These are phyloP conservation scores for Verticillium zaregamsianum DNA, from an alignment of 2,329 filamentous ascomycete species.

Conservation along the genomic window DNA sequence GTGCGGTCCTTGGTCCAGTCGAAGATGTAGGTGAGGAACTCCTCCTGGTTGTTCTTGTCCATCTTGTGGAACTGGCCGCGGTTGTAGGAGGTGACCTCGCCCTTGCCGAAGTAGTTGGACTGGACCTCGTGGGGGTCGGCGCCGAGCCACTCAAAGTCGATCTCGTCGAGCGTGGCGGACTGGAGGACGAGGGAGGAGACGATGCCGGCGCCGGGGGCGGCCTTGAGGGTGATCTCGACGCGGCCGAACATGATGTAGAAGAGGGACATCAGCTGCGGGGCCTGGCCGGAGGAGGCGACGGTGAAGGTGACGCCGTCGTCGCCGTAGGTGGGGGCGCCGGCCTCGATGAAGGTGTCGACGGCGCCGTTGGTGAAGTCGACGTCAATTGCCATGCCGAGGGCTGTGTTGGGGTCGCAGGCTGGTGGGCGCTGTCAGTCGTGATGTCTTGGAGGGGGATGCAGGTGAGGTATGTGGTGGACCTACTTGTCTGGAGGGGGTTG, in stretches of 20 bases:
- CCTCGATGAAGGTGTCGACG: slow-evolving; percentile 74
- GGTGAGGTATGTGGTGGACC: not conserved
- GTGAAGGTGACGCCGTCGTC: slow-evolving; percentile 77
- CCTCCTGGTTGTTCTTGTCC: slow-evolving; percentile 63
- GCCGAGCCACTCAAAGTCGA: slow-evolving; percentile 96
- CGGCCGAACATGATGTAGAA: slow-evolving; percentile 99
- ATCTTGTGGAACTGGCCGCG: slow-evolving; percentile 74
- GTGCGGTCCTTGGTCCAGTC: slow-evolving; percentile 88
- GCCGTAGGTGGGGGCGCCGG: slow-evolving; percentile 68
- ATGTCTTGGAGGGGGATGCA: not conserved
- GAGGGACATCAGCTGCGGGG: slow-evolving; percentile 79
- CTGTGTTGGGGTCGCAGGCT: slow-evolving; percentile 71
- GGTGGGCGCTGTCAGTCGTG: slow-evolving; percentile 21
- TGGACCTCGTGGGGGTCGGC: slow-evolving; percentile 75
- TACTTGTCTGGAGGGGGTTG: slow-evolving; percentile 32
- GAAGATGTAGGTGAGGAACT: slow-evolving; percentile 82
- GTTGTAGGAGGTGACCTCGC: slow-evolving; percentile 78
- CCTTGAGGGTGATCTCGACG: slow-evolving; percentile 80
- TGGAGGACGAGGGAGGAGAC: slow-evolving; percentile 89
- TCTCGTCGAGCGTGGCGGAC: slow-evolving; percentile 90
- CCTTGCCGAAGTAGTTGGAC: slow-evolving; percentile 96
- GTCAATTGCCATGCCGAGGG: slow-evolving; percentile 75
- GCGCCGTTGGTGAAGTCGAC: slow-evolving; percentile 78
- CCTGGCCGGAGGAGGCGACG: slow-evolving; percentile 71
- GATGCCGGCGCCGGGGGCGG: slow-evolving; percentile 84